phyloP scores from a whole-genome alignment of 2,329 filamentous ascomycete genomes.

The Aspergillus hiratsukae region DNA sequence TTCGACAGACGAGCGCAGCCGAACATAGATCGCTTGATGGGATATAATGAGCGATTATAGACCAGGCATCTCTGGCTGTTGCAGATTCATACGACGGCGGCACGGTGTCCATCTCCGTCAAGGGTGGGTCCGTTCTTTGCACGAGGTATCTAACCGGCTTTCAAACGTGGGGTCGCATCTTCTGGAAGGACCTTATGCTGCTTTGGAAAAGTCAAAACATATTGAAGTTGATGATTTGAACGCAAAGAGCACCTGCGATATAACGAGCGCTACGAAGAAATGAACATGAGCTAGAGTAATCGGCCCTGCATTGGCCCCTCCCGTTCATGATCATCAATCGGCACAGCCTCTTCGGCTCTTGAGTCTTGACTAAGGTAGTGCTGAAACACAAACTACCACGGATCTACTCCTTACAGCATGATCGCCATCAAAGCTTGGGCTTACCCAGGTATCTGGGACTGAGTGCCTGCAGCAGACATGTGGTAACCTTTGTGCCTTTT shows the following conservation, averaged over 20 bases:
- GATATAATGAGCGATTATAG: conserved; percentile 54
- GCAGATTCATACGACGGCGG: conserved; percentile 59
- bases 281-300: background rate
- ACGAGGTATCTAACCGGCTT: background rate
- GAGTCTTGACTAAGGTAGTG: background rate
- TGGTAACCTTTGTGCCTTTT: background rate
- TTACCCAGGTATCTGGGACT: background rate
- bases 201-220: background rate
- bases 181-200: background rate
- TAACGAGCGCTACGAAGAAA: no score
- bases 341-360: background rate
- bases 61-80: conserved; percentile 52
- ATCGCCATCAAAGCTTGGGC: background rate
- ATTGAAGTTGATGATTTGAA: background rate
- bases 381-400: background rate
- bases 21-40: conserved; percentile 54
- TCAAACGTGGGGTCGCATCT: background rate
- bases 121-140: background rate
- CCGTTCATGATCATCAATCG: background rate
- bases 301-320: background rate
- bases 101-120: conserved; percentile 49
- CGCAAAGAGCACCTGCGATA: background rate
- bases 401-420: background rate
- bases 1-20: conserved; percentile 51
- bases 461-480: background rate